These are phyloP conservation scores for Colletotrichum tanaceti DNA, from an alignment of 2,329 filamentous ascomycete species.

Conservation along the genomic window DNA sequence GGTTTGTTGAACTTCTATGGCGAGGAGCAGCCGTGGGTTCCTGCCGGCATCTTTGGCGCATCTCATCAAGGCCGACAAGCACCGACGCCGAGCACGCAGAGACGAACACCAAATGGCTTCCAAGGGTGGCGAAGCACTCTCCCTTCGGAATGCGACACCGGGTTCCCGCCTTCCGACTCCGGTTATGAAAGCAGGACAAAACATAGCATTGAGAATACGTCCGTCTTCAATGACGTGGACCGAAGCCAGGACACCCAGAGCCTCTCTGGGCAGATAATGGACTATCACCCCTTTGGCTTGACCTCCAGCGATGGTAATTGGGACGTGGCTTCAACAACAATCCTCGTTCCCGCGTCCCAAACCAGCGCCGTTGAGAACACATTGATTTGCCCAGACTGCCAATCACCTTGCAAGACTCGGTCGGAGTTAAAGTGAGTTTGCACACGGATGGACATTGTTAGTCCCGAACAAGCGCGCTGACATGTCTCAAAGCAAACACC, in stretches of 20 bases:
- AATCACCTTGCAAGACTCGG: conserved; percentile 58
- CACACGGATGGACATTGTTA: neutral
- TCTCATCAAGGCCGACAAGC: conserved; percentile 48
- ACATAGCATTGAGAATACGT: conserved; percentile 57
- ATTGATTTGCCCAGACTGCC: conserved; percentile 55
- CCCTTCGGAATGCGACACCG: conserved; percentile 56
- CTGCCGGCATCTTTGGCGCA: conserved; percentile 48
- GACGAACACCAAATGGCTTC: conserved; percentile 46
- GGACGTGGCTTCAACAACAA: conserved; percentile 5
- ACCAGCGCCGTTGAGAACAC: conserved; percentile 36
- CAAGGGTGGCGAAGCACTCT: conserved; percentile 49
- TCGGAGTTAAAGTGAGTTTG: conserved; percentile 66
- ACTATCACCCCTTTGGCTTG: conserved; percentile 43
- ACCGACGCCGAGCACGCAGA: conserved; percentile 44
- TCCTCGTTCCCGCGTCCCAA: conserved; percentile 28
- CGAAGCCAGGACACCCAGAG: conserved; percentile 54
- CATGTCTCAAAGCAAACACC: conserved; percentile 73
- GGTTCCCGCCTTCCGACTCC: conserved; percentile 55
- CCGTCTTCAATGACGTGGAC: conserved; percentile 58
- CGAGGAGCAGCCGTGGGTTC: conserved; percentile 58
- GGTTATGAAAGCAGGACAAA: conserved; percentile 59
- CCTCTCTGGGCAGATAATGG: conserved; percentile 50
- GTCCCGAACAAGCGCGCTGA: conserved; percentile 40
- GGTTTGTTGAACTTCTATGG: conserved; percentile 51
- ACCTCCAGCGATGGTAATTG: conserved; percentile 1